Conservation (phyloP, 148 eudicot species). For the Rhododendron williamsianum region DNA sequence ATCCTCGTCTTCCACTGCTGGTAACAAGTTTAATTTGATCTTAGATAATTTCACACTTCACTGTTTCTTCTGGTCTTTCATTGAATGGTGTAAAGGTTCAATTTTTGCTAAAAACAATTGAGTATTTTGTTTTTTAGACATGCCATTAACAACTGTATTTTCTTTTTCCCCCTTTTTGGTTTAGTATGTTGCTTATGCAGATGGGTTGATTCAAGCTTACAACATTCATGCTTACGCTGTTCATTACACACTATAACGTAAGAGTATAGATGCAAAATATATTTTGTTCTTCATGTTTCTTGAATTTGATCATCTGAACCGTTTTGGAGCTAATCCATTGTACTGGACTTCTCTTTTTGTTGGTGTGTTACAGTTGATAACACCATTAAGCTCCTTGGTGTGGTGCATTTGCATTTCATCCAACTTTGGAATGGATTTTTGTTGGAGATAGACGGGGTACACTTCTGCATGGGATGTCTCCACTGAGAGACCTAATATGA, state of each 20-base stretch:
- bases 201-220: slow-evolving; percentile 93
- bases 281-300: background rate
- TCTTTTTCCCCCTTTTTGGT: slow-evolving; percentile 14
- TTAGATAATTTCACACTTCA: background rate
- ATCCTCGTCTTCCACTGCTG: slow-evolving; percentile 91
- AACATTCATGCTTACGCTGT: slow-evolving; percentile 93
- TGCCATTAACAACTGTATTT: background rate
- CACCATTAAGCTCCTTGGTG: slow-evolving; percentile 89
- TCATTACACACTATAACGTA: slow-evolving; percentile 91
- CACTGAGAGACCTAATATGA: slow-evolving; percentile 95
- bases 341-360: slow-evolving; percentile 1
- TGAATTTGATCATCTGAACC: slow-evolving; percentile 13
- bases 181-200: slow-evolving; percentile 96
- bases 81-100: background rate
- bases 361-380: slow-evolving; percentile 69
- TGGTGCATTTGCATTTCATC: slow-evolving; percentile 98
- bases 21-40: slow-evolving; percentile 33
- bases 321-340: slow-evolving; percentile 7
- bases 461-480: slow-evolving; percentile 99
- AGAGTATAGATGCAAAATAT: slow-evolving; percentile 21
- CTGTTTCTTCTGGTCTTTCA: background rate
- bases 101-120: background rate
- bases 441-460: slow-evolving; percentile 94
- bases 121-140: background rate
- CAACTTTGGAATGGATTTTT: slow-evolving; percentile 88